Base-by-base conservation (phyloP, 306 rosid genomes). In the Nissolia schottii region DNA sequence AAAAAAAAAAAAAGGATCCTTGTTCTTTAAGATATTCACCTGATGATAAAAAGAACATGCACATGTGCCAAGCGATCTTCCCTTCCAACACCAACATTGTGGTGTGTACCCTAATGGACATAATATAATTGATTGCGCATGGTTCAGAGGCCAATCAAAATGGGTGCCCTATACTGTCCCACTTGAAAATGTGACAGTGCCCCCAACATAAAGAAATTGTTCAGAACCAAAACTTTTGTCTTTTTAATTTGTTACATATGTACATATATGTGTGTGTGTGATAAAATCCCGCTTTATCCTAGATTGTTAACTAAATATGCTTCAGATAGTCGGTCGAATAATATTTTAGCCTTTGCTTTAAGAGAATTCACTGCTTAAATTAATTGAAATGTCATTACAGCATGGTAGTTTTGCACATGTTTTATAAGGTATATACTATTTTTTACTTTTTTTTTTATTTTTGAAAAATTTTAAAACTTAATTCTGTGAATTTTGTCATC, bases 61-160 rank as follows among this genome's bases (percentile, higher is more conserved):
- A 75, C 60, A 46, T 57, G 80, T 57, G 37, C 46, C 53, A 55
- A 72, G n/a, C 48, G 15, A 43, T 81, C 67, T 70, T 28, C n/a
- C 61, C 56, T 68, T 69, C 75, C 71, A 72, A 48, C 40, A 25
- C 38, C 51, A 3, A 37, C n/a, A 37, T 12, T 43, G 37, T 14
- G 62, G n/a, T n/a, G 3, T 58, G 73, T 64, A 70, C 58, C 40
- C 76, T 8, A 53, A 54, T 24, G 31, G 34, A n/a, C n/a, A 59
- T 57, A n/a, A 71, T 45, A n/a, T 5, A 76, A 80, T 81, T 62
- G 71, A 79, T 76, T 62, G 83, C 83, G 87, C 88, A 80, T 81
- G 88, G 73, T 8, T 76, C 41, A 32, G 15, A 73, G 60, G 41
- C 20, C 83, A 70, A 58, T 74, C 78, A 60, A 53, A 66, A 58